Evolutionary conservation across 2,329 filamentous ascomycete species (phyloP).

Genomic region (Phoma sp.): DNA sequence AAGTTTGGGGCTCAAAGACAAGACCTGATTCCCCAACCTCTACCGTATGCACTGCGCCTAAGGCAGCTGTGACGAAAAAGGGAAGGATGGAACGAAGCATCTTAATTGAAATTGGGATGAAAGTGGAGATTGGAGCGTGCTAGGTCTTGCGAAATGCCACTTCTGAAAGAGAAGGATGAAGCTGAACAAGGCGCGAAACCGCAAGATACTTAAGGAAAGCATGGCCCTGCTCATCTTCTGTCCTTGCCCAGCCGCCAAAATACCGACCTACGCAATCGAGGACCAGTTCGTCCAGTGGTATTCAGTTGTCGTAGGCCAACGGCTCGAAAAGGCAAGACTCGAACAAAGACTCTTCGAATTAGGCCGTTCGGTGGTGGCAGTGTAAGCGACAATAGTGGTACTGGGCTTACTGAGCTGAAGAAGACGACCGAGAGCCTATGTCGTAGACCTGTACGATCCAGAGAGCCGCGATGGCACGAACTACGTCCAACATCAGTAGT

Average conservation of each 20-base stretch:
- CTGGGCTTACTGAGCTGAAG: background rate
- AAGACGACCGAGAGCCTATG: background rate
- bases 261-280: background rate
- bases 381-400: background rate
- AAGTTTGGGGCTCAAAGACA: slow-evolving; percentile 17
- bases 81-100: slow-evolving; percentile 1
- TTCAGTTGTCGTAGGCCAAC: background rate
- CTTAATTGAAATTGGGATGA: background rate
- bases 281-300: background rate
- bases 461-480: background rate
- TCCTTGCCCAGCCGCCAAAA: slow-evolving; percentile 6
- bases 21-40: slow-evolving; percentile 19
- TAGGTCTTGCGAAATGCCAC: background rate
- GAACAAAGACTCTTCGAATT: background rate
- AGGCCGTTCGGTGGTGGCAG: slow-evolving; percentile 2
- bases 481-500: no score
- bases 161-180: background rate
- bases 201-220: slow-evolving; percentile 1
- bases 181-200: background rate
- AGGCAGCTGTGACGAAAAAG: slow-evolving; percentile 5
- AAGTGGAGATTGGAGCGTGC: background rate
- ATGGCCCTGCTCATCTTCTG: background rate
- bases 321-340: slow-evolving; percentile 4
- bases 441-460: background rate
- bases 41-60: slow-evolving; percentile 20